These are phyloP conservation scores for Epithele typhae DNA, from an alignment of 768 basidiomycete species.

Conservation along the genomic window DNA sequence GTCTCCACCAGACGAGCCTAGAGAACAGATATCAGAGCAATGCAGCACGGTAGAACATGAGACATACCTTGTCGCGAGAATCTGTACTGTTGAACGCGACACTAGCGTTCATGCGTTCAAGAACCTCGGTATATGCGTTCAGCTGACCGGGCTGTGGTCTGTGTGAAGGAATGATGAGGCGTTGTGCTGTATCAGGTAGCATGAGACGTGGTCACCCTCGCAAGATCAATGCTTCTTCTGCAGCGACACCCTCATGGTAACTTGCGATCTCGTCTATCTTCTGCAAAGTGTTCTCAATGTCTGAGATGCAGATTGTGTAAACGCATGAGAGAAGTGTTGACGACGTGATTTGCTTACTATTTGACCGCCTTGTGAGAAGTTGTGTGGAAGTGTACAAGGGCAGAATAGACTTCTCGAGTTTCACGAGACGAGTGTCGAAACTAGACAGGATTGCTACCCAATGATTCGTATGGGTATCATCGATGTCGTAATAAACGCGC, in stretches of 20 bases:
- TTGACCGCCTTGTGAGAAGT: conserved; percentile 62
- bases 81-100: conserved; percentile 73
- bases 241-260: conserved; percentile 69
- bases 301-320: conserved; percentile 31
- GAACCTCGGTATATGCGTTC: conserved; percentile 59
- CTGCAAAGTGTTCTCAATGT: conserved; percentile 73
- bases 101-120: conserved; percentile 73
- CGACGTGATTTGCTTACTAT: conserved; percentile 57
- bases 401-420: conserved; percentile 80
- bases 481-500: conserved; percentile 19
- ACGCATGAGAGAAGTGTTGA: background rate
- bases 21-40: background rate
- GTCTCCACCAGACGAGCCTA: conserved; percentile 76
- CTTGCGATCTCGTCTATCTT: conserved; percentile 80
- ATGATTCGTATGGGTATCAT: background rate
- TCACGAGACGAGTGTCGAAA: conserved; percentile 77
- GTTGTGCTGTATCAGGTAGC: background rate
- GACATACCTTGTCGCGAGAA: conserved; percentile 49
- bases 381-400: conserved; percentile 81
- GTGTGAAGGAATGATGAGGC: background rate
- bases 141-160: conserved; percentile 74
- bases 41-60: background rate
- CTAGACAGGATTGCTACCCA: conserved; percentile 71
- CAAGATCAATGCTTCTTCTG: conserved; percentile 74
- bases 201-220: conserved; percentile 51